Percentiles rank a stretch among this genome's conserved stretches.
Conservation (phyloP, 345 rosid species). For the Sapria himalayana region DNA sequence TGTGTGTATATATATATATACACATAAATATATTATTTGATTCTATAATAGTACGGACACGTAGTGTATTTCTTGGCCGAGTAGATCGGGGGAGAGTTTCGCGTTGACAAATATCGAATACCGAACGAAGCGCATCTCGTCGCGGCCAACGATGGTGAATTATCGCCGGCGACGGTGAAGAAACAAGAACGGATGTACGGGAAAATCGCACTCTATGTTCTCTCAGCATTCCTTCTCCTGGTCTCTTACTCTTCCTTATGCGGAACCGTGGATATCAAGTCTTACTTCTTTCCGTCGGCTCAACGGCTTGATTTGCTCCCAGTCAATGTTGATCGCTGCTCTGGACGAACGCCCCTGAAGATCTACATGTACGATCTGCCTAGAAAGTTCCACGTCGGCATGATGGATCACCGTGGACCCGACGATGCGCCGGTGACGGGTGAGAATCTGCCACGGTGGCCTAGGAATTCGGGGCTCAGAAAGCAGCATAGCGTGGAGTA, state of each 20-base stretch:
- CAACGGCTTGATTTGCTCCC: constrained; percentile 14
- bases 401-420: constrained; percentile 31
- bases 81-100: no score
- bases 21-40: no score
- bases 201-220: constrained; percentile 16
- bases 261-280: constrained; percentile 34
- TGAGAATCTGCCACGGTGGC: constrained; percentile 54
- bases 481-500: constrained; percentile 89
- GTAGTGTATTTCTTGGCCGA: no score
- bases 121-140: no score
- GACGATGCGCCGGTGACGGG: constrained; percentile 33
- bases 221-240: constrained; percentile 19
- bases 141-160: no score
- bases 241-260: constrained; percentile 27
- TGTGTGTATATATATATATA: no score
- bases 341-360: constrained; percentile 21
- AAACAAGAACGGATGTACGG: constrained; percentile 18
- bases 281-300: constrained; percentile 37
- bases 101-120: no score
- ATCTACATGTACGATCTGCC: constrained; percentile 96
- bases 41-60: no score
- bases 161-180: neutral
- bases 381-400: constrained; percentile 49
- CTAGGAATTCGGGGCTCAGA: constrained; percentile 32
- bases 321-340: constrained; percentile 8